Base-by-base conservation (phyloP, 495 filamentous ascomycete species). In the Annulohypoxylon nitens region DNA sequence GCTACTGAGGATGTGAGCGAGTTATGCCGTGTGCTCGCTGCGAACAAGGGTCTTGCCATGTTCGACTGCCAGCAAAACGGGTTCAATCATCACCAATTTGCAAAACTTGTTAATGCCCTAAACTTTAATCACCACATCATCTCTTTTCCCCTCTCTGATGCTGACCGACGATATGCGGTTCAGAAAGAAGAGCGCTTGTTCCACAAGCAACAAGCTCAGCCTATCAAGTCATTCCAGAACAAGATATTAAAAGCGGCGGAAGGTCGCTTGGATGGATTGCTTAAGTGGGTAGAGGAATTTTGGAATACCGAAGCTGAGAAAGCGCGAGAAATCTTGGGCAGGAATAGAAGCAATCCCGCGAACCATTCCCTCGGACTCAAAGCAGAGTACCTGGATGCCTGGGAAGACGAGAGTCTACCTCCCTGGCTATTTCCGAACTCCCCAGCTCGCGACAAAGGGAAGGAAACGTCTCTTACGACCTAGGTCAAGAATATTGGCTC, bases 1-100 rank as follows among this genome's bases (percentile, higher is more conserved):
- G 87, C 86, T 3, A 86, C 88, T 30, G 86, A 88, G 36, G 80
- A 76, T n/a, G 74, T 80, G 18, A 75, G 64, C 18, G 76, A 76
- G 51, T 23, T 78, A 50, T 72, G 65, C 50, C 70, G 68, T 1
- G 63, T 76, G 6, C 55, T 86, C 12, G 64, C 68, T 9, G 26
- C 62, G 6, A 79, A 78, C 41, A 71, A 69, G 18, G 73, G 73
- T 14, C 72, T 81, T 8, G 61, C 66, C 3, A 78, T 78, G 74
- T 67, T 85, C 25, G 83, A 85, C 51, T 75, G 76, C 37, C 73
- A 71, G 36, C 79, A 82, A 70, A 85, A 84, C 58, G 76, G 78
- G 30, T 80, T 84, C 63, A 82, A 83, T 69, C 76, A 78, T 26
- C 74, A 69, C 65, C 76, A 78, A 26, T 72, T 76, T 12, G 70